These are phyloP conservation scores for Macrophomina tecta DNA, from an alignment of 2,329 filamentous ascomycete species.

Conservation along the genomic window DNA sequence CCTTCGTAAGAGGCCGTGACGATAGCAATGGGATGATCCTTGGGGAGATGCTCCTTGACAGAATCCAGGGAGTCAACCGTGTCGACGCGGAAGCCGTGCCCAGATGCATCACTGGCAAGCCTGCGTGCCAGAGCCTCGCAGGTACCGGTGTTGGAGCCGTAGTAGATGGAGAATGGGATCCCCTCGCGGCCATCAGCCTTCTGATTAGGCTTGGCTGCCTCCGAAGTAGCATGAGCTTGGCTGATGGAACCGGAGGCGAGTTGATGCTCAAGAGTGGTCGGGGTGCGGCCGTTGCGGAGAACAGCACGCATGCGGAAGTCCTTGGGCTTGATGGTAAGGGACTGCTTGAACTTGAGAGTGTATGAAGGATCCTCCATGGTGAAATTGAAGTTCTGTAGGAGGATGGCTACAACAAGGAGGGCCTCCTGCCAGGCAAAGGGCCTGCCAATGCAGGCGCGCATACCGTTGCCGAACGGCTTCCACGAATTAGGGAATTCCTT, in stretches of 20 bases:
- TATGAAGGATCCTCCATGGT: slow-evolving; percentile 52
- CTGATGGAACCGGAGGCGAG: slow-evolving; percentile 32
- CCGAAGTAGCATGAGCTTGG: slow-evolving; percentile 17
- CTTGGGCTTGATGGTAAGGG: slow-evolving; percentile 54
- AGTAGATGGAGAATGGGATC: slow-evolving; percentile 41
- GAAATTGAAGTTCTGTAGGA: slow-evolving; percentile 55
- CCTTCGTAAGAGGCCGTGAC: slow-evolving; percentile 52
- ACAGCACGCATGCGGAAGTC: slow-evolving; percentile 47
- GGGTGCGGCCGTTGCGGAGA: slow-evolving; percentile 40
- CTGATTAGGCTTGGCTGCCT: slow-evolving; percentile 20
- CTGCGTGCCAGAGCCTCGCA: slow-evolving; percentile 50
- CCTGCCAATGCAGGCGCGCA: slow-evolving; percentile 60
- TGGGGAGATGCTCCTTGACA: slow-evolving; percentile 41
- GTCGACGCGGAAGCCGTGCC: slow-evolving; percentile 45
- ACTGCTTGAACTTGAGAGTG: slow-evolving; percentile 51
- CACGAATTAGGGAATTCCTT: slow-evolving; percentile 49
- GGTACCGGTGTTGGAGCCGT: slow-evolving; percentile 50
- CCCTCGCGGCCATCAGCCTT: slow-evolving; percentile 1
- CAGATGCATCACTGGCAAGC: slow-evolving; percentile 43
- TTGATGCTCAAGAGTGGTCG: slow-evolving; percentile 40
- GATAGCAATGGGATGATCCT: slow-evolving; percentile 46
- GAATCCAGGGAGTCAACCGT: slow-evolving; percentile 45
- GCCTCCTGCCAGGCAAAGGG: slow-evolving; percentile 63
- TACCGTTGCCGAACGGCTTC: slow-evolving; percentile 63
- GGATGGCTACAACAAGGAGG: slow-evolving; percentile 50